Conservation (phyloP, 345 rosid genomes). For the Leavenworthia alabamica region DNA sequence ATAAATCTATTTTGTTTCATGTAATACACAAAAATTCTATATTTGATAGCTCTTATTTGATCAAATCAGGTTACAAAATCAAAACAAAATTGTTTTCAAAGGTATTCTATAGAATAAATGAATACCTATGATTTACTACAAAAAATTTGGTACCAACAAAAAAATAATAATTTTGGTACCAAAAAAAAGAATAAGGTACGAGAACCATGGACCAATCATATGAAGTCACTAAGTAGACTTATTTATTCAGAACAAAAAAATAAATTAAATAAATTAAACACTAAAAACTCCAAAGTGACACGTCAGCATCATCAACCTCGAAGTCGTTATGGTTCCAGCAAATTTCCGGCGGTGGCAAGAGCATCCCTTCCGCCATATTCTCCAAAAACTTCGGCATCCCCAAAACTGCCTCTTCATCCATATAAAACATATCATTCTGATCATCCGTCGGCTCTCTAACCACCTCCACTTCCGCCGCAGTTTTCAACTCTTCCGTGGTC, state of each 20-base stretch:
- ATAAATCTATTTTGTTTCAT: background rate
- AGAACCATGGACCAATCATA: background rate
- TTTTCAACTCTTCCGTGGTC: background rate
- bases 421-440: conserved; percentile 28
- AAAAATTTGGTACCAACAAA: background rate
- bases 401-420: conserved; percentile 60
- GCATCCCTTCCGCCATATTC: conserved; percentile 76
- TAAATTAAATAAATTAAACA: background rate
- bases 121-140: background rate
- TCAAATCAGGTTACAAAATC: background rate
- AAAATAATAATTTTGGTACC: background rate
- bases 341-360: conserved; percentile 61
- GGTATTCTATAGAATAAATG: background rate
- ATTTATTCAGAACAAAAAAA: background rate
- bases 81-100: background rate
- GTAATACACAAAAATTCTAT: background rate
- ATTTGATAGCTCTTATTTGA: background rate
- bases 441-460: background rate
- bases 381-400: conserved; percentile 56
- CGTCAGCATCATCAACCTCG: conserved; percentile 35
- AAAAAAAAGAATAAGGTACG: background rate
- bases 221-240: background rate
- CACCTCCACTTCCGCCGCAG: background rate
- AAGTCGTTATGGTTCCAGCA: conserved; percentile 24
- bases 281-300: conserved; percentile 57